Conservation (phyloP, 2,329 filamentous ascomycete genomes). For the Orbilia brochopaga region DNA sequence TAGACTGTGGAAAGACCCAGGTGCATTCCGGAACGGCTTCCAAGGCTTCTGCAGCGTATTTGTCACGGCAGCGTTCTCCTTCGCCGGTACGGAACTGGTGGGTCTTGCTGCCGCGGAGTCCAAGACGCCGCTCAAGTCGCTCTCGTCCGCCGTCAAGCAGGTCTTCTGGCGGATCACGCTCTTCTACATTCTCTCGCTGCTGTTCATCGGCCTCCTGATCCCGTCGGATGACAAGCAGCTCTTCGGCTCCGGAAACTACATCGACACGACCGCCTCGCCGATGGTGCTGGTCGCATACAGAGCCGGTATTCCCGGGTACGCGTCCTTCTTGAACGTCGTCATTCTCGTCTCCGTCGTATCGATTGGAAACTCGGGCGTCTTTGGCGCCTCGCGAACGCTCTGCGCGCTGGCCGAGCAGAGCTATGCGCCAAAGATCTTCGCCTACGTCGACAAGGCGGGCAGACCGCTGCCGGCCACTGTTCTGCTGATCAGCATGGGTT, state of each 20-base stretch:
- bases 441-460: conserved; percentile 66
- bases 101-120: conserved; percentile 68
- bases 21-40: conserved; percentile 67
- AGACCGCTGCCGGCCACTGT: conserved; percentile 64
- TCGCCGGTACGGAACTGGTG: conserved; percentile 68
- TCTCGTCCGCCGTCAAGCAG: conserved; percentile 60
- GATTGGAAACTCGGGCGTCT: conserved; percentile 64
- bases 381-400: conserved; percentile 67
- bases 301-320: conserved; percentile 62
- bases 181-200: conserved; percentile 61
- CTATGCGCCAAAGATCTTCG: conserved; percentile 66
- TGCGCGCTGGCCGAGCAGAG: conserved; percentile 67
- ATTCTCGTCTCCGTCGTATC: conserved; percentile 63
- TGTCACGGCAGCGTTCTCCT: conserved; percentile 69
- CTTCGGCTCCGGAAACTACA: conserved; percentile 52
- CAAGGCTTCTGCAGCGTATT: conserved; percentile 69
- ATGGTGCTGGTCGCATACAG: conserved; percentile 64
- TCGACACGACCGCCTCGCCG: conserved; percentile 57
- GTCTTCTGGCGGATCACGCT: conserved; percentile 62
- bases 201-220: conserved; percentile 60
- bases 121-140: conserved; percentile 63
- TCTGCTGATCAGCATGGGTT: conserved; percentile 62
- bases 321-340: conserved; percentile 65
- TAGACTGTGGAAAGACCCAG: conserved; percentile 66
- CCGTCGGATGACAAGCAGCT: conserved; percentile 55